Evolutionary conservation across 768 basidiomycete species (phyloP).

Genomic region (Obba rivulosa): DNA sequence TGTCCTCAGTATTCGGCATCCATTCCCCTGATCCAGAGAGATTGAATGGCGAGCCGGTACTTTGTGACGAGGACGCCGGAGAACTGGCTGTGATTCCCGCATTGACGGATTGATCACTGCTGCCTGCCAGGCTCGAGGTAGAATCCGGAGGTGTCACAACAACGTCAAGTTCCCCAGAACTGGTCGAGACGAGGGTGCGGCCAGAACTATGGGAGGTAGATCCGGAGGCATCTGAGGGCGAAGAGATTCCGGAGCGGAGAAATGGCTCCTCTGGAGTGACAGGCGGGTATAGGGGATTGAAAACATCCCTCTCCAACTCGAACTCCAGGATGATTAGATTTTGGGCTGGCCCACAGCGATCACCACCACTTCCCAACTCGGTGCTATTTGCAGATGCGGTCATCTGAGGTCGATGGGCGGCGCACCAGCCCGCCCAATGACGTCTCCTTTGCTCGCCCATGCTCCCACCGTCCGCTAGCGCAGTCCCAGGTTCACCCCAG

Average conservation of each 20-base stretch:
- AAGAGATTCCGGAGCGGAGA: slow-evolving; percentile 19
- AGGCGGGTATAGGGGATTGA: slow-evolving; percentile 67
- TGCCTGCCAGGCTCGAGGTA: neutral
- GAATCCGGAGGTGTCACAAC: slow-evolving; percentile 12
- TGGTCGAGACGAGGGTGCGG: slow-evolving; percentile 19
- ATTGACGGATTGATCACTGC: neutral
- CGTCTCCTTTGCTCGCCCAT: slow-evolving; percentile 30
- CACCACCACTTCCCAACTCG: neutral
- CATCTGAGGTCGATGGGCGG: slow-evolving; percentile 49
- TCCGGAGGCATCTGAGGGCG: slow-evolving; percentile 19
- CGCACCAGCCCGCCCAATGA: slow-evolving; percentile 67
- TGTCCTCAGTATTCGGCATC: slow-evolving; percentile 48
- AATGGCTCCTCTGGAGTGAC: slow-evolving; percentile 5
- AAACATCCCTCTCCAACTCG: slow-evolving; percentile 63
- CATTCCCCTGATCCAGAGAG: slow-evolving; percentile 29
- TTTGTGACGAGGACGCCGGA: slow-evolving; percentile 2
- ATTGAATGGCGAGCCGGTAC: slow-evolving; percentile 6
- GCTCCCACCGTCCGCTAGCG: slow-evolving; percentile 21
- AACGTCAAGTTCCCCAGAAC: slow-evolving; percentile 2
- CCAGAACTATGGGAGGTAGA: slow-evolving; percentile 16
- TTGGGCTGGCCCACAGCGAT: slow-evolving; percentile 4
- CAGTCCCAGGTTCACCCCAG: slow-evolving; percentile 61
- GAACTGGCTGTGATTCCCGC: slow-evolving; percentile 1
- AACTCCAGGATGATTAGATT: slow-evolving; percentile 70
- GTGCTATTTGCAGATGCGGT: slow-evolving; percentile 13